Percentiles rank a stretch among this genome's conserved stretches.
These are phyloP conservation scores for Trichoderma asperellum DNA, from an alignment of 2,329 filamentous ascomycete genomes.

Conservation along the genomic window DNA sequence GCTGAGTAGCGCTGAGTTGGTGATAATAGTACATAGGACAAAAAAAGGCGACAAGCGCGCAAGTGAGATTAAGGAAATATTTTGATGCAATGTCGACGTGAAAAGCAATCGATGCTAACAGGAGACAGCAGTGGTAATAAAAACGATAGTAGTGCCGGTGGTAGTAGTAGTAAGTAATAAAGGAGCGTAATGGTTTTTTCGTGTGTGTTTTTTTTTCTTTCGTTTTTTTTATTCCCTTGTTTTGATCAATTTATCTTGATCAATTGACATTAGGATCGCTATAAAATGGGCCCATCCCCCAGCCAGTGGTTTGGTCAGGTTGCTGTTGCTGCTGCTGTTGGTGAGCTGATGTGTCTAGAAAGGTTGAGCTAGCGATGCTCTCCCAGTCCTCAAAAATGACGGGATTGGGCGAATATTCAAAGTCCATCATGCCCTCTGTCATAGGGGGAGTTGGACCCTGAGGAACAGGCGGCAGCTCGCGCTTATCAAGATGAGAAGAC, in stretches of 20 bases:
- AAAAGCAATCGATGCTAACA: slow-evolving; percentile 11
- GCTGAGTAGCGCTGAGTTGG: slow-evolving; percentile 23
- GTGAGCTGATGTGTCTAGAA: slow-evolving; percentile 40
- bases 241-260: slow-evolving; percentile 29
- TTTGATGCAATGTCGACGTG: slow-evolving; percentile 19
- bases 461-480: slow-evolving; percentile 43
- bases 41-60: slow-evolving; percentile 4
- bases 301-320: slow-evolving; percentile 31
- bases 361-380: slow-evolving; percentile 42
- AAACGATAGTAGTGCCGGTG: not conserved
- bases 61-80: slow-evolving; percentile 24
- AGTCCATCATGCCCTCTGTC: slow-evolving; percentile 47
- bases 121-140: not conserved
- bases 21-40: slow-evolving; percentile 28
- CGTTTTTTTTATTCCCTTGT: not conserved
- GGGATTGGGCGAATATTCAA: slow-evolving; percentile 47
- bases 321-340: slow-evolving; percentile 35
- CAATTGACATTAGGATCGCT: slow-evolving; percentile 41
- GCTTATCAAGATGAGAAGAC: slow-evolving; percentile 43
- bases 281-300: slow-evolving; percentile 45
- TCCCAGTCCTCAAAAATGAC: slow-evolving; percentile 50
- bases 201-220: not conserved
- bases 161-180: slow-evolving; percentile 22
- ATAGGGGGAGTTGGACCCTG: slow-evolving; percentile 34
- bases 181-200: slow-evolving; percentile 25